Base-by-base conservation (phyloP, 805 yeast genomes). In the Isabelozyma heimii region DNA sequence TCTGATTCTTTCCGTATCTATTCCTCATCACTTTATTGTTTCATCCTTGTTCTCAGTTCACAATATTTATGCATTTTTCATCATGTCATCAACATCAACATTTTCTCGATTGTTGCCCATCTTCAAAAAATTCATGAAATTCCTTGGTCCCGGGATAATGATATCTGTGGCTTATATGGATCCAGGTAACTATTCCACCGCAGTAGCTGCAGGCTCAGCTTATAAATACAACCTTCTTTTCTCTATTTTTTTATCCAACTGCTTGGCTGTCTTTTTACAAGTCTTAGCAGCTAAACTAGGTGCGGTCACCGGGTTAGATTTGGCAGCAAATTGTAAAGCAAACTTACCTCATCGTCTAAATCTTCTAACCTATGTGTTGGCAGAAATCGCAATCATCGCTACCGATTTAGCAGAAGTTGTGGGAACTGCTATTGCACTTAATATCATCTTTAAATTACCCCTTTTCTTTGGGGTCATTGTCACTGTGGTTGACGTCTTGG, bases 341-440 rank as follows among this genome's bases (percentile, higher is more conserved):
- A 89, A 91, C 66, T 70, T 91, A 40, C 85, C 91, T 2, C 73
- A 69, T 47, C 77, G 76, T 51, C 59, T 87, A 30, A 87, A 87
- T 59, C 57, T 85, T 39, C 58, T 77, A 28, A 69, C 91, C 20
- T 91, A 92, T 64, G 63, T 84, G 2, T 76, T 91, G 52, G 95
- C 97, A 0, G 98, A 92, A 61, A 70, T 86, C 15, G 96, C 98
- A 16, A 92, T 92, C 50, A 84, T 92, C 40, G 97, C 97, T 2
- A 92, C 98, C 0, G 99, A 92, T 69, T 79, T 94, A 54, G 97
- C 99, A 1, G 98, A 92, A 64, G 97, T 92, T 35, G 92, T 94
- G 24, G 99, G 99, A n/a, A 89, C 97, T 3, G 97, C 98, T 3
- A 90, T 92, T 49, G 86, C 98, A 0, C 76, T 92, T 49, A 90